phyloP scores from a whole-genome alignment of 1,284 basidiomycete genomes.

The Cutaneotrichosporon cyanovorans region DNA sequence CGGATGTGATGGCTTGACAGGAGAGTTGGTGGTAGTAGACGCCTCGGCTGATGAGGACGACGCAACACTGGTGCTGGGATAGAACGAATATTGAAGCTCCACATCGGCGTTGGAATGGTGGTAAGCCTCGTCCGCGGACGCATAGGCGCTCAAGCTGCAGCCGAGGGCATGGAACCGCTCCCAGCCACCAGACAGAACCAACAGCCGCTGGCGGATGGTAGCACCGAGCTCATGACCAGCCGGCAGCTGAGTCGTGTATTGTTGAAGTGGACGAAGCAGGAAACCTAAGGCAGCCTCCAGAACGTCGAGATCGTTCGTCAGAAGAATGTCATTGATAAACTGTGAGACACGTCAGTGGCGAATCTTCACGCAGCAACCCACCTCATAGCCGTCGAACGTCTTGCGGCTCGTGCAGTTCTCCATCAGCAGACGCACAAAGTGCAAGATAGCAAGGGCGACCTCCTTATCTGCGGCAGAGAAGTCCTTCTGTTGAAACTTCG shows the following conservation, averaged over 20 bases:
- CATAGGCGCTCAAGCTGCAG: conserved; percentile 45
- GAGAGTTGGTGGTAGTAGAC: conserved; percentile 4
- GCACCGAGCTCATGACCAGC: conserved; percentile 55
- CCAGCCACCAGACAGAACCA: conserved; percentile 36
- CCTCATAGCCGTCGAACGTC: conserved; percentile 93
- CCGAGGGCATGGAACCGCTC: conserved; percentile 31
- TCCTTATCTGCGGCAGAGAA: conserved; percentile 74
- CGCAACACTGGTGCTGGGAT: conserved; percentile 17
- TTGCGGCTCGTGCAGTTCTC: conserved; percentile 99
- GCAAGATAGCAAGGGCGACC: conserved; percentile 70
- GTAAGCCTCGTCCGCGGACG: conserved; percentile 15
- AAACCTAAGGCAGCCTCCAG: conserved; percentile 77
- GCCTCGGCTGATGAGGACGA: conserved; percentile 2
- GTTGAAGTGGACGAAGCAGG: conserved; percentile 84
- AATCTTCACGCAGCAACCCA: conserved; percentile 48
- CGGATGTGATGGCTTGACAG: not conserved
- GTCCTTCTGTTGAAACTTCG: conserved; percentile 60
- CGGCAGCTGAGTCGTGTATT: conserved; percentile 72
- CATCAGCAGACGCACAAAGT: conserved; percentile 79
- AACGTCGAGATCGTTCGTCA: conserved; percentile 82
- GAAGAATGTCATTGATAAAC: conserved; percentile 64
- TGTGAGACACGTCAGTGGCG: conserved; percentile 6
- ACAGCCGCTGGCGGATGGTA: conserved; percentile 39
- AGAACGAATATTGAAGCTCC: conserved; percentile 47
- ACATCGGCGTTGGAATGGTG: conserved; percentile 13